A percentile compares a stretch with the other conserved stretches of the same genome.
phyloP scores from a whole-genome alignment of 1,284 basidiomycete species.

The Kalmanozyma brasiliensis region DNA sequence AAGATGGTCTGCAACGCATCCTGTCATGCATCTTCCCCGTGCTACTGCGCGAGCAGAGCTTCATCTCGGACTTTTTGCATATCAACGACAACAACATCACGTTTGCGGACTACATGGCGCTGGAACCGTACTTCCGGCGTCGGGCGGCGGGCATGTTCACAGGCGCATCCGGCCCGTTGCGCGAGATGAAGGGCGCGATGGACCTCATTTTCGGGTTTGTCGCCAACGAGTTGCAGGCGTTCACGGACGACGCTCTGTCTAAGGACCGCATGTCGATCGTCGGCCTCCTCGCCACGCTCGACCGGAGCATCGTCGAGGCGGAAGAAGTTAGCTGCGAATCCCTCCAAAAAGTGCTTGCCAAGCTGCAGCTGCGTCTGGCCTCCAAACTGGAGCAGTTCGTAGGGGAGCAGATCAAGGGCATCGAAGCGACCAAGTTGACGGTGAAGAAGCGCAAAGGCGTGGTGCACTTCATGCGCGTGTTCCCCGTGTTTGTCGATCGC shows the following conservation, averaged over 20 bases:
- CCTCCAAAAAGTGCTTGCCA: constrained; percentile 79
- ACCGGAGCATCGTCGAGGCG: constrained; percentile 81
- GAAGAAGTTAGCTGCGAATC: constrained; percentile 82
- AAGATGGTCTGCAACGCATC: constrained; percentile 79
- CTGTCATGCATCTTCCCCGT: constrained; percentile 81
- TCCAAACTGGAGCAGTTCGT: constrained; percentile 54
- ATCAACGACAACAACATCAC: constrained; percentile 81
- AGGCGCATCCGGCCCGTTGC: constrained; percentile 31
- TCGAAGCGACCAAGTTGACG: constrained; percentile 85
- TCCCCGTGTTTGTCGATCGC: constrained; percentile 85
- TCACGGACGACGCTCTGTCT: constrained; percentile 81
- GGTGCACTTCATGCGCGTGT: constrained; percentile 90
- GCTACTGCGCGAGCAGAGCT: constrained; percentile 84
- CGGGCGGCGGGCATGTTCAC: constrained; percentile 75
- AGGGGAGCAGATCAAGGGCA: constrained; percentile 79
- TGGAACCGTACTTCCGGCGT: constrained; percentile 92
- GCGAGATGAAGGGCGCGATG: constrained; percentile 74
- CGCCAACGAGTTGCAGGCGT: constrained; percentile 81
- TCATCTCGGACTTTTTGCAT: constrained; percentile 90
- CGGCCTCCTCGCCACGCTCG: constrained; percentile 82
- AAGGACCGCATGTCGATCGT: constrained; percentile 85
- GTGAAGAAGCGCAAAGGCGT: constrained; percentile 92
- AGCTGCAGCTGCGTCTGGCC: constrained; percentile 74
- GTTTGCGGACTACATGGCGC: constrained; percentile 93
- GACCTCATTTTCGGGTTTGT: constrained; percentile 95